These are phyloP conservation scores for Lentinula boryana DNA, from an alignment of 768 basidiomycete species.

Conservation along the genomic window DNA sequence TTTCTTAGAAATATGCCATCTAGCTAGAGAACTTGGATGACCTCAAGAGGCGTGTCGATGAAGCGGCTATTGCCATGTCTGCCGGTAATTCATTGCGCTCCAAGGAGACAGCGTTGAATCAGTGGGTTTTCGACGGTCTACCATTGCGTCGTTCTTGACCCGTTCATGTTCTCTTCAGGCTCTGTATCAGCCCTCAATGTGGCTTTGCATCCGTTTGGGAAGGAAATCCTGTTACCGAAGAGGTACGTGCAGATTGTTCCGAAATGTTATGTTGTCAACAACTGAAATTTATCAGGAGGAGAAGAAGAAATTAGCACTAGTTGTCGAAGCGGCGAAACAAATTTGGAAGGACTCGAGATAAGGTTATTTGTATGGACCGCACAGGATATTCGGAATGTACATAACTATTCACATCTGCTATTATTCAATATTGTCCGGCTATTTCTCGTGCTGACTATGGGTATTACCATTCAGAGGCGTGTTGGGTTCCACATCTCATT, in stretches of 20 bases:
- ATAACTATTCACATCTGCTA: constrained; percentile 4
- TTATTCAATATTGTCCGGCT: constrained; percentile 6
- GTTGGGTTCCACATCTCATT: no score
- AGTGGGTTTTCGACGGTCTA: constrained; percentile 26
- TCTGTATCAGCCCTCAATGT: constrained; percentile 59
- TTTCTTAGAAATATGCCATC: constrained; percentile 9
- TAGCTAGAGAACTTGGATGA: constrained; percentile 46
- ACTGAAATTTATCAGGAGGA: constrained; percentile 32
- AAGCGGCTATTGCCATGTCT: constrained; percentile 46
- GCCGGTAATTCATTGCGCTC: constrained; percentile 37
- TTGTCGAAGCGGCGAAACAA: constrained; percentile 38
- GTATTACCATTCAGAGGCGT: not conserved
- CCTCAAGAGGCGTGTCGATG: constrained; percentile 43
- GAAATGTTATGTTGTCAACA: not conserved
- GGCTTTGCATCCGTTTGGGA: constrained; percentile 57
- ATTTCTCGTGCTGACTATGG: not conserved
- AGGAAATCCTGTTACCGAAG: constrained; percentile 48
- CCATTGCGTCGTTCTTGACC: not conserved
- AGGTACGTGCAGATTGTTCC: constrained; percentile 16
- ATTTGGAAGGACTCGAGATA: constrained; percentile 30
- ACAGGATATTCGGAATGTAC: not conserved
- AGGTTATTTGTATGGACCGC: not conserved
- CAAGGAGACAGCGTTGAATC: constrained; percentile 44
- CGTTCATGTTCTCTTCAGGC: constrained; percentile 19
- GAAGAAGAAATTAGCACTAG: constrained; percentile 37